Conservation (phyloP, 805 yeast species). For the Candida coquimbonensis region DNA sequence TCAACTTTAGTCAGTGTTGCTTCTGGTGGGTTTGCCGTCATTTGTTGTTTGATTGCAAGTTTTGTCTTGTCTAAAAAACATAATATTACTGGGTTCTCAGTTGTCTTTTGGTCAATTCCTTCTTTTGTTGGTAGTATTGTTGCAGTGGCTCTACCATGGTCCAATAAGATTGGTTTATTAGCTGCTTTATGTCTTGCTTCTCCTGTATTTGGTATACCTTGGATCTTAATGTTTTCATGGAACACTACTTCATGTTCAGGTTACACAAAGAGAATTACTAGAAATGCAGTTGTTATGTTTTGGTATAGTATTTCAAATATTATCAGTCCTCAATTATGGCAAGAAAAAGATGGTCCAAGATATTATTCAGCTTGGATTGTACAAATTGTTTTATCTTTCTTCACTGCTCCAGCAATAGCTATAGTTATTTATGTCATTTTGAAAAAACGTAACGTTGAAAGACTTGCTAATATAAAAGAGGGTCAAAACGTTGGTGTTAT, state of each 20-base stretch:
- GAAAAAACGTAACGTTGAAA: slow-evolving; percentile 35
- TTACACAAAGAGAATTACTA: slow-evolving; percentile 42
- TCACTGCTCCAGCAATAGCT: slow-evolving; percentile 37
- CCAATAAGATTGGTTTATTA: slow-evolving; percentile 36
- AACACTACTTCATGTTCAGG: slow-evolving; percentile 34
- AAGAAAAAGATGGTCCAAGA: slow-evolving; percentile 38
- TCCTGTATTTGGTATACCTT: slow-evolving; percentile 37
- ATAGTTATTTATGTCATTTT: slow-evolving; percentile 39
- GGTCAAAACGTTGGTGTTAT: slow-evolving; percentile 23
- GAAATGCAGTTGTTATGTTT: slow-evolving; percentile 39
- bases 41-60: slow-evolving; percentile 35
- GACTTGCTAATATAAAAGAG: slow-evolving; percentile 22
- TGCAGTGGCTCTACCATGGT: slow-evolving; percentile 38
- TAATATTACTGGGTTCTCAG: slow-evolving; percentile 32
- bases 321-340: slow-evolving; percentile 53
- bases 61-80: slow-evolving; percentile 19
- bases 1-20: slow-evolving; percentile 50
- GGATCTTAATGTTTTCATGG: slow-evolving; percentile 32
- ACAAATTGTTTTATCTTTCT: slow-evolving; percentile 47
- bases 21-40: slow-evolving; percentile 40
- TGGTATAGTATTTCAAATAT: slow-evolving; percentile 43
- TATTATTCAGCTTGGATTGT: slow-evolving; percentile 45
- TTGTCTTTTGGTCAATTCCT: slow-evolving; percentile 34
- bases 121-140: slow-evolving; percentile 40
- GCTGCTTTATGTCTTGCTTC: slow-evolving; percentile 44